Evolutionary conservation across 148 eudicot genomes (phyloP), one percentile per base, ranked within the genome.

Genomic region (Spergularia marina): DNA sequence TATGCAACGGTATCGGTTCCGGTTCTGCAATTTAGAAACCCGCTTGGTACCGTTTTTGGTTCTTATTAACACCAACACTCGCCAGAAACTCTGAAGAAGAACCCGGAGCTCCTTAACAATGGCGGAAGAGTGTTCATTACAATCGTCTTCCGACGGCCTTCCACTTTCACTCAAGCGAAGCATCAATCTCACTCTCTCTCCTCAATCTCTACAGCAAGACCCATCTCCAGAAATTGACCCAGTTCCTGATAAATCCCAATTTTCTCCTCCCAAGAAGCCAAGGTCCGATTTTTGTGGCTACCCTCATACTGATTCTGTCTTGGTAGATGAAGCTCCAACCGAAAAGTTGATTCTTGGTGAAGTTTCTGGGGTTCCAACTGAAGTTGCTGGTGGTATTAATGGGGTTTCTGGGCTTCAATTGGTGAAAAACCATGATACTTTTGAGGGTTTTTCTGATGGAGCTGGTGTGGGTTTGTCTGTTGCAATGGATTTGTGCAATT

Each of bases 101-200:
- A 36, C 14, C 6, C 11, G 3, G 39, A 64, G 13, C 20, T 36
- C 69, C 21, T 16, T 18, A 76, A 65, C 68, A 76, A 80, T 80
- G 83, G 83, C 79, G 51, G 83, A 80, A 71, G 76, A 75, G 6
- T 53, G 56, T 7, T 66, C 71, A 62, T 70, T 62, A 36, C 34
- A 55, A 10, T 15, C 62, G 12, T 63, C 64, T n/a, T 20, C 53
- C 15, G 36, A 60, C 8, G 57, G 20, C 34, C 52, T 76, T 12
- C 64, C 71, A 20, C 47, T 16, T 54, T 71, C 70, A 53, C 25
- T 21, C 70, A 64, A 64, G 10, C 61, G 16, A 23, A 56, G 18
- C 20, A 72, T 30, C 59, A 34, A 74, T 73, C 72, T 54, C 70
- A 69, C 71, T 52, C 75, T 63, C 63, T 49, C 79, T 47, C 70